Percentiles rank a stretch among this genome's conserved stretches.
Conservation (phyloP, 2,329 filamentous ascomycete species). For the Ilyonectria robusta region DNA sequence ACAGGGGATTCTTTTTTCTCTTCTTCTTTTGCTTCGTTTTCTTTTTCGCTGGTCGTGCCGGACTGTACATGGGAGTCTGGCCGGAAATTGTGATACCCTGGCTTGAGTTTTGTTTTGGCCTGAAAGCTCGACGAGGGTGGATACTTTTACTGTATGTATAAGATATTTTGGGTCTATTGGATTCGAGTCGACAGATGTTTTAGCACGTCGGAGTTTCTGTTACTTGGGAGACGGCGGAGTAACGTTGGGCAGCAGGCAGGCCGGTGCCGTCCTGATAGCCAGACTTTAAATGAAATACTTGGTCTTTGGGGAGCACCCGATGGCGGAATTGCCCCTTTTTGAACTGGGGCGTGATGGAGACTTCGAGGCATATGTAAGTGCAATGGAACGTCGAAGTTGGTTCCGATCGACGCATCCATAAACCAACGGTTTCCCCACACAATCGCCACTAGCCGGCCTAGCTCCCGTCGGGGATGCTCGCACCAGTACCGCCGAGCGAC, state of each 20-base stretch:
- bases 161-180: background rate
- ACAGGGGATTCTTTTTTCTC: conserved; percentile 12
- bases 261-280: conserved; percentile 6
- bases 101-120: conserved; percentile 21
- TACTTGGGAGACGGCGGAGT: background rate
- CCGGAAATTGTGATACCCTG: conserved; percentile 27
- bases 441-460: conserved; percentile 15
- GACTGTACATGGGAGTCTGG: conserved; percentile 21
- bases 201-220: conserved; percentile 11
- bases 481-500: conserved; percentile 13
- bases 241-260: conserved; percentile 3
- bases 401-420: conserved; percentile 1
- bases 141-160: conserved; percentile 11
- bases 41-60: conserved; percentile 3
- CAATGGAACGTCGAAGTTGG: conserved; percentile 1
- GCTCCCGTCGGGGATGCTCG: conserved; percentile 25
- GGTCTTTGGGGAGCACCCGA: background rate
- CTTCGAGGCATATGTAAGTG: background rate
- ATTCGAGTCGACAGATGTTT: conserved; percentile 9
- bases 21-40: conserved; percentile 6
- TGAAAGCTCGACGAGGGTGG: conserved; percentile 16
- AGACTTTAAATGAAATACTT: conserved; percentile 6
- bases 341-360: background rate
- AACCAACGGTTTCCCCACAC: conserved; percentile 24
- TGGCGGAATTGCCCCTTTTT: background rate